Conservation (phyloP, 2,329 filamentous ascomycete genomes). For the Arachnomyces sp. region DNA sequence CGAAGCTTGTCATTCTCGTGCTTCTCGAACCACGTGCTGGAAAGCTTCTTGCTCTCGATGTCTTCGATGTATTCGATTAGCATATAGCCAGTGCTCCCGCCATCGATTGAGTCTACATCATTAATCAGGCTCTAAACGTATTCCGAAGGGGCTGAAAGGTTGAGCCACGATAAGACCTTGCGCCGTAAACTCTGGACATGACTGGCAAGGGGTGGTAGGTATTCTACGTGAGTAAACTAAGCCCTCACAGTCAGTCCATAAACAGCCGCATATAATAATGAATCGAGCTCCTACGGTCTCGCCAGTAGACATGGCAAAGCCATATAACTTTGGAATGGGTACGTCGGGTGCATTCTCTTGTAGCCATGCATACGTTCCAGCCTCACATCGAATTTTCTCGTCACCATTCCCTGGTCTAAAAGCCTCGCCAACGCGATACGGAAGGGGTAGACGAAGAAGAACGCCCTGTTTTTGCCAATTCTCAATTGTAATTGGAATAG, state of each 20-base stretch:
- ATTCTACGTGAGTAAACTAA: too few relatives aligned
- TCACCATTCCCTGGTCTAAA: conserved; percentile 4
- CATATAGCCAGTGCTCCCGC: conserved; percentile 5
- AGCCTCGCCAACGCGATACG: conserved; percentile 4
- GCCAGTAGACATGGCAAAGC: conserved; percentile 13
- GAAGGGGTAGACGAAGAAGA: conserved; percentile 1
- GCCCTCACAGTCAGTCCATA: too few relatives aligned
- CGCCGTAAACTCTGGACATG: not conserved
- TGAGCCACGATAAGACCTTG: not conserved
- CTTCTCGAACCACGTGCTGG: conserved; percentile 4
- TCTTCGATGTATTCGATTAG: conserved; percentile 10
- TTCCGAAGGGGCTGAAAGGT: not conserved
- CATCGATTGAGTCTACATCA: not conserved
- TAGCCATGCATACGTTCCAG: conserved; percentile 6
- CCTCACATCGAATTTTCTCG: conserved; percentile 6
- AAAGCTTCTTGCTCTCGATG: conserved; percentile 8
- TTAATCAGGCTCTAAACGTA: conserved; percentile 2
- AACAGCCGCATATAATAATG: too few relatives aligned
- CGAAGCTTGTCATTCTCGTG: conserved; percentile 5
- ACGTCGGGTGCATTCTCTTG: conserved; percentile 16
- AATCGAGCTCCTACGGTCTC: not conserved
- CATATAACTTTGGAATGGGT: conserved; percentile 18
- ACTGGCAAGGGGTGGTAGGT: not conserved
- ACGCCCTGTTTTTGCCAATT: not conserved
- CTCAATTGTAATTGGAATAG: conserved; percentile 5